Percentiles rank a stretch among this genome's conserved stretches.
These are phyloP conservation scores for Coemansia sp. DNA, from an alignment of 192 early-diverging fungal genomes.

Conservation along the genomic window DNA sequence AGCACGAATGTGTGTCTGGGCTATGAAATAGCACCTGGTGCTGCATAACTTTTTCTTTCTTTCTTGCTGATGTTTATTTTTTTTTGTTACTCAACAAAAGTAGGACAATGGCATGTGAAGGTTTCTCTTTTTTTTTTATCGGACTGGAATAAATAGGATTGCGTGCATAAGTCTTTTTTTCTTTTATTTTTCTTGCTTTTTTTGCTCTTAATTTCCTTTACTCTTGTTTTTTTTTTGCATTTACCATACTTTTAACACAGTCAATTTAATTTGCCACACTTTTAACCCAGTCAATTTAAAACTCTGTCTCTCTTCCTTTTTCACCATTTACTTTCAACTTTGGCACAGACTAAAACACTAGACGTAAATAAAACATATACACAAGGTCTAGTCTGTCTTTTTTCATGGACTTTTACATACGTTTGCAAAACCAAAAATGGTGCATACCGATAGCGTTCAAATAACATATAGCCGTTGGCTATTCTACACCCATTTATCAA, in stretches of 20 bases:
- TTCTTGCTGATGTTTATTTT: too few relatives aligned
- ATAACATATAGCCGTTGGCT: constrained; percentile 46
- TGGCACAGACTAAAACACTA: too few relatives aligned
- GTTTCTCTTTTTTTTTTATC: background rate
- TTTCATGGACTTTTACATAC: too few relatives aligned
- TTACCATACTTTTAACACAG: background rate
- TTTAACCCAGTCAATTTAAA: too few relatives aligned
- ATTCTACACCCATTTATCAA: constrained; percentile 25
- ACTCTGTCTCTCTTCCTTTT: too few relatives aligned
- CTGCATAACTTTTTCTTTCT: too few relatives aligned
- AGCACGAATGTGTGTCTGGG: constrained; percentile 81
- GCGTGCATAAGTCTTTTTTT: too few relatives aligned
- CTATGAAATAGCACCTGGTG: constrained; percentile 65
- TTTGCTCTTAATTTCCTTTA: background rate
- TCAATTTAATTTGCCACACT: background rate
- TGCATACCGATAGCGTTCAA: too few relatives aligned
- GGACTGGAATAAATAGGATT: too few relatives aligned
- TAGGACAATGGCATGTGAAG: background rate
- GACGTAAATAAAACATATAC: background rate
- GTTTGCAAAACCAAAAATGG: too few relatives aligned
- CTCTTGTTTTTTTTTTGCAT: background rate
- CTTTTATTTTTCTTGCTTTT: background rate
- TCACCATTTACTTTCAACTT: too few relatives aligned
- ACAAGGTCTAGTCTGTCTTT: too few relatives aligned
- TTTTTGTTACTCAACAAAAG: background rate